Evolutionary conservation across 2,329 filamentous ascomycete species (phyloP).

Genomic region (Ophiostoma perfectum): DNA sequence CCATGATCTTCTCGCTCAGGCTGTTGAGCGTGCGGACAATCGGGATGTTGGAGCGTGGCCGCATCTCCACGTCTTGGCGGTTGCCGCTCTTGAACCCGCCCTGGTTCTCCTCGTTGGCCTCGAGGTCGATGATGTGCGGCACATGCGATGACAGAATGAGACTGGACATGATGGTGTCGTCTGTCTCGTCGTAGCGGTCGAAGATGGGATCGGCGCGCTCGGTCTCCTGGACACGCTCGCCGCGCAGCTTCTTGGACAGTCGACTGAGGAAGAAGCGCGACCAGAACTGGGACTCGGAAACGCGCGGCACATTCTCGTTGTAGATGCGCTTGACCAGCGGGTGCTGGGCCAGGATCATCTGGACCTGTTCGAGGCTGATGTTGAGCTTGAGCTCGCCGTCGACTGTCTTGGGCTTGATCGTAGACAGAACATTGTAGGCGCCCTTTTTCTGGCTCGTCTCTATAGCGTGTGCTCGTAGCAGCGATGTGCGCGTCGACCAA

Average conservation of each 20-base stretch:
- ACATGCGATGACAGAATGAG: conserved; percentile 60
- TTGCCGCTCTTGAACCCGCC: conserved; percentile 79
- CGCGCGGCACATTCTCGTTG: conserved; percentile 82
- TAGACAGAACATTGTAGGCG: conserved; percentile 88
- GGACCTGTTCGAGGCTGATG: conserved; percentile 85
- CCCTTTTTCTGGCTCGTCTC: conserved; percentile 81
- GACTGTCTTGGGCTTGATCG: conserved; percentile 73
- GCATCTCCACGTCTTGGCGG: conserved; percentile 83
- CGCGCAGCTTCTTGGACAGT: conserved; percentile 83
- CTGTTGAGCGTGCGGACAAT: conserved; percentile 86
- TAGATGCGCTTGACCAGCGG: conserved; percentile 85
- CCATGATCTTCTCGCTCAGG: conserved; percentile 89
- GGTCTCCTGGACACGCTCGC: conserved; percentile 74
- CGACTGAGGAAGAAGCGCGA: conserved; percentile 87
- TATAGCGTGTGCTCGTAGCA: conserved; percentile 84
- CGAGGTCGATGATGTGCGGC: conserved; percentile 84
- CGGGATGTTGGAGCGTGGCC: conserved; percentile 72
- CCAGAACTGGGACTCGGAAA: conserved; percentile 82
- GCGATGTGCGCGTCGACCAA: conserved; percentile 82
- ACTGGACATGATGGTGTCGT: conserved; percentile 54
- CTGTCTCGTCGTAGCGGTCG: conserved; percentile 73
- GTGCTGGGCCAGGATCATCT: conserved; percentile 88
- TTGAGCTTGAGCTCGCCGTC: conserved; percentile 68
- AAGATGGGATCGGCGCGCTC: conserved; percentile 74
- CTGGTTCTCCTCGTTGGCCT: conserved; percentile 92